Evolutionary conservation across 768 basidiomycete genomes (phyloP).

Genomic region (Mycena epipterygia): DNA sequence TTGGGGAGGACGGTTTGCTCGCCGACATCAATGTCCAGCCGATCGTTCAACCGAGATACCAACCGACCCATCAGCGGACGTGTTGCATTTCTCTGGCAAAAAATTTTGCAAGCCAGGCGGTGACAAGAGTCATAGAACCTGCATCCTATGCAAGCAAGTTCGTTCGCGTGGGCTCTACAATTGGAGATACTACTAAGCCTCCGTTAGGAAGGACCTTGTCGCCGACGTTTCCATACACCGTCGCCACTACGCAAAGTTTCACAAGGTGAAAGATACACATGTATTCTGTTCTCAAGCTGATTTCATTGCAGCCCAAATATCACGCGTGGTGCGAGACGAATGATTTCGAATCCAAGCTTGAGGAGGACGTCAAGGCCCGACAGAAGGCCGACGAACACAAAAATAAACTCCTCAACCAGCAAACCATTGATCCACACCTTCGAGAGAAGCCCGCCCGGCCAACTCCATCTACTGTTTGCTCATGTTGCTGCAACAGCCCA

Average conservation of each 20-base stretch:
- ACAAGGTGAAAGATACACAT: slow-evolving; percentile 12
- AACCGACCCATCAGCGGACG: slow-evolving; percentile 2
- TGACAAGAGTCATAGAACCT: slow-evolving; percentile 4
- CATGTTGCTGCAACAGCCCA: slow-evolving; percentile 30
- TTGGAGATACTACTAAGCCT: neutral
- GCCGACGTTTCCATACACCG: slow-evolving; percentile 14
- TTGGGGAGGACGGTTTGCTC: slow-evolving; percentile 18
- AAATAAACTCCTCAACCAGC: slow-evolving; percentile 8
- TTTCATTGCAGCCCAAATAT: slow-evolving; percentile 7
- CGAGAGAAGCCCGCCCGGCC: slow-evolving; percentile 21
- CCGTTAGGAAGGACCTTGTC: neutral
- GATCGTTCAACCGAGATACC: neutral
- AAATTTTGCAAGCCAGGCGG: neutral
- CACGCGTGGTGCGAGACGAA: slow-evolving; percentile 13
- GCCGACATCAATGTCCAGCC: slow-evolving; percentile 13
- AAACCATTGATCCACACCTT: slow-evolving; percentile 19
- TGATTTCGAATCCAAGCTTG: slow-evolving; percentile 23
- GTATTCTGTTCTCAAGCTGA: neutral
- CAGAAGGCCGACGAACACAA: neutral
- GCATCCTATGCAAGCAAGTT: slow-evolving; percentile 18
- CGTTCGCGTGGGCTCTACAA: neutral
- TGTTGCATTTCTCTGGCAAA: slow-evolving; percentile 14
- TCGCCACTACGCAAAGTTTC: slow-evolving; percentile 4
- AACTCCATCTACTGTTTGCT: slow-evolving; percentile 10
- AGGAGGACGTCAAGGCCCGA: slow-evolving; percentile 17